These are phyloP conservation scores for Toxoplasma gondii DNA, from an alignment of 169 alveolate genomes.

Conservation along the genomic window DNA sequence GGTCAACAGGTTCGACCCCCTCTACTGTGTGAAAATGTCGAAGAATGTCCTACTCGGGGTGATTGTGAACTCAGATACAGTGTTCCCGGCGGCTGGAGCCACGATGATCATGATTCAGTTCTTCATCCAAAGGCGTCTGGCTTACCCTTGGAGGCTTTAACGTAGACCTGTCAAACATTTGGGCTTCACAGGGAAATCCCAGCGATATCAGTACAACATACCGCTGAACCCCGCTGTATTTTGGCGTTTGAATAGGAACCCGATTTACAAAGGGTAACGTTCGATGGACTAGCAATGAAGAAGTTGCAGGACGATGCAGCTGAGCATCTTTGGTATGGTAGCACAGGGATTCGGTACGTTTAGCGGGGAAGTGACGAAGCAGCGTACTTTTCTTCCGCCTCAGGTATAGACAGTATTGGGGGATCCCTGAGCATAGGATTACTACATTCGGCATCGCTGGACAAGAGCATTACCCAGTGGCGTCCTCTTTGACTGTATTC, in stretches of 20 bases:
- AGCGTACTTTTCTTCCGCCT: slow-evolving; percentile 5
- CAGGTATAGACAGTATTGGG: background rate
- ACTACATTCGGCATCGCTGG: background rate
- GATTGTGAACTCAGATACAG: background rate
- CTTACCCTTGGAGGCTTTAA: slow-evolving; percentile 17
- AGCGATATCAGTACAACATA: background rate
- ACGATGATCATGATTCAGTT: background rate
- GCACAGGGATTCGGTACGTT: background rate
- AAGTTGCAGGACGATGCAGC: background rate
- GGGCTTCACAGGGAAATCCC: background rate
- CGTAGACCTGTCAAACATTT: background rate
- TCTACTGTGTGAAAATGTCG: background rate
- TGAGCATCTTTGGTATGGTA: background rate
- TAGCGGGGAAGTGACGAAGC: background rate
- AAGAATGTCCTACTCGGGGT: background rate
- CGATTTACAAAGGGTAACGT: slow-evolving; percentile 12
- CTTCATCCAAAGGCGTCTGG: background rate
- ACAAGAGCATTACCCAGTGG: background rate
- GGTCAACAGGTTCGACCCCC: background rate
- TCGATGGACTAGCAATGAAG: background rate
- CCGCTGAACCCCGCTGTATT: slow-evolving; percentile 16
- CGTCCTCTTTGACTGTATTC: background rate
- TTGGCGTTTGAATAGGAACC: background rate
- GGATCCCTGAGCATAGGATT: background rate
- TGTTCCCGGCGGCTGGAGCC: slow-evolving; percentile 5